These are phyloP conservation scores for Tetratostichococcus sp. DNA, from an alignment of 139 green algal species.

Conservation along the genomic window DNA sequence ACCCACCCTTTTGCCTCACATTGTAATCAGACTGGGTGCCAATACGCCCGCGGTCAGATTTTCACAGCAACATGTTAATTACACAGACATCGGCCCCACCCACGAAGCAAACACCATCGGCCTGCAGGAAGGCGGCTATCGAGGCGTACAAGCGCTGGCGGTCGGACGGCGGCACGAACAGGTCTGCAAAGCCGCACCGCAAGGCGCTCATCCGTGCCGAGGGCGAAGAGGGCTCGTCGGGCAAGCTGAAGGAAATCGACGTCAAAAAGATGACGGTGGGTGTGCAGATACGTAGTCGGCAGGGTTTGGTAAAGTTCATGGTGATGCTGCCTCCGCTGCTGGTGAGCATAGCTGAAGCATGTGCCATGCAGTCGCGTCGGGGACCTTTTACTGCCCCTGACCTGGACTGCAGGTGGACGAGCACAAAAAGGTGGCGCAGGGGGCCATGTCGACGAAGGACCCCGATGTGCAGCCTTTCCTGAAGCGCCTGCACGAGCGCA, in stretches of 20 bases:
- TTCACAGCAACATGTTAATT: no score
- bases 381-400: no score
- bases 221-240: not conserved
- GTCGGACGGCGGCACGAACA: not conserved
- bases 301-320: not conserved
- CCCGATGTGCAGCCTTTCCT: not conserved
- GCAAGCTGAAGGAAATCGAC: not conserved
- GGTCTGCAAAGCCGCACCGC: not conserved
- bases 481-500: not conserved
- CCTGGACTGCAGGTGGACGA: not conserved
- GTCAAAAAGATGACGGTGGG: not conserved
- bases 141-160: no score
- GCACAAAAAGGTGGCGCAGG: not conserved
- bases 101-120: no score
- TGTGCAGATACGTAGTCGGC: not conserved
- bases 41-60: no score
- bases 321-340: not conserved
- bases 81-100: no score
- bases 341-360: not conserved
- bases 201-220: not conserved
- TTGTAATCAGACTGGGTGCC: not conserved
- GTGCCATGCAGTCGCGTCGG: no score
- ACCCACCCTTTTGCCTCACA: not conserved
- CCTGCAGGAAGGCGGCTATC: no score
- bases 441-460: not conserved